phyloP scores from a whole-genome alignment of 2,329 filamentous ascomycete genomes.

The Cercospora sesami region DNA sequence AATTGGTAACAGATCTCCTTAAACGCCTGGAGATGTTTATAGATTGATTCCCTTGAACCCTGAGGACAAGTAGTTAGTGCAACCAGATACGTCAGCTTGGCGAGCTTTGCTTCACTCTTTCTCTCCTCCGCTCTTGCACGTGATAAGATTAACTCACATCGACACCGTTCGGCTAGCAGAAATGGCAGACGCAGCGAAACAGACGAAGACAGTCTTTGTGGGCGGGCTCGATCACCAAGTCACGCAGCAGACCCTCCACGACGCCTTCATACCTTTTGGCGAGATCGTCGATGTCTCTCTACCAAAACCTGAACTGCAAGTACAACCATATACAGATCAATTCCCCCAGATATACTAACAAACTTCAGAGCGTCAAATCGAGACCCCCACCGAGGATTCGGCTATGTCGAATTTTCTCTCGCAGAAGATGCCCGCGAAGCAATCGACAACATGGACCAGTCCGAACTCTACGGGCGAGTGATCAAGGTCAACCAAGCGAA shows the following conservation, averaged over 20 bases:
- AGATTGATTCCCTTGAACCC: slow-evolving; percentile 6
- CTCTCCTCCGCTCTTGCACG: slow-evolving; percentile 4
- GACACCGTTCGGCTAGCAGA: background rate
- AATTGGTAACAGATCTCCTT: slow-evolving; percentile 3
- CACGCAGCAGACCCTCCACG: slow-evolving; percentile 72
- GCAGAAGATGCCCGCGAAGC: slow-evolving; percentile 85
- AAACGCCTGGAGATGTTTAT: slow-evolving; percentile 8
- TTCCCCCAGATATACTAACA: background rate
- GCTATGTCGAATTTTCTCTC: slow-evolving; percentile 92
- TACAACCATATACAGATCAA: background rate
- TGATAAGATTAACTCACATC: background rate
- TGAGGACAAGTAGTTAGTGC: slow-evolving; percentile 10
- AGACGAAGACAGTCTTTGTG: slow-evolving; percentile 82
- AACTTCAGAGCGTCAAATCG: slow-evolving; percentile 59
- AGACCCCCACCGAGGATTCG: slow-evolving; percentile 86
- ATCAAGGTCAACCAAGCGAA: slow-evolving; percentile 93
- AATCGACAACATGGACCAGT: slow-evolving; percentile 98
- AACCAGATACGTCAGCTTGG: slow-evolving; percentile 7
- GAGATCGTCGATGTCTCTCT: slow-evolving; percentile 90
- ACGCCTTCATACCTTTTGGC: slow-evolving; percentile 95
- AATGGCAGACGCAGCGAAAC: slow-evolving; percentile 78
- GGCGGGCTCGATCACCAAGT: slow-evolving; percentile 82
- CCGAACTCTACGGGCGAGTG: slow-evolving; percentile 87
- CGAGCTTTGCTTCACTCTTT: slow-evolving; percentile 10
- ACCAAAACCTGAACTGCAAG: slow-evolving; percentile 75